These are phyloP conservation scores for Euphorbia tirucalli DNA, from an alignment of 345 rosid genomes.

Conservation along the genomic window DNA sequence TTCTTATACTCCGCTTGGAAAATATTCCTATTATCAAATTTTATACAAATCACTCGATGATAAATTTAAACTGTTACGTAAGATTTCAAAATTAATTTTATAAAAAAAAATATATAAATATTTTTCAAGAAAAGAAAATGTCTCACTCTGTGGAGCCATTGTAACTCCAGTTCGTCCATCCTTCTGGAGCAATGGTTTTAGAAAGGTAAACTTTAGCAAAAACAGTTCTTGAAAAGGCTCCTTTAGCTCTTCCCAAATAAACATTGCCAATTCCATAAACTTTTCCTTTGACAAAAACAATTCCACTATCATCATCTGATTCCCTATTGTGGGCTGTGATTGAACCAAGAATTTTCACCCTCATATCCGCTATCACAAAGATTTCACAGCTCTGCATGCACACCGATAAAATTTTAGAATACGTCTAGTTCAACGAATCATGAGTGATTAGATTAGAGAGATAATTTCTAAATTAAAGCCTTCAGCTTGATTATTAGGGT, in stretches of 20 bases:
- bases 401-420: too few species aligned
- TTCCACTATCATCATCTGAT: slow-evolving; percentile 51
- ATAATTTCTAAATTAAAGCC: too few species aligned
- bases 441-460: too few species aligned
- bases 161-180: slow-evolving; percentile 92
- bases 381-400: slow-evolving; percentile 63
- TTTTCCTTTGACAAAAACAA: slow-evolving; percentile 66
- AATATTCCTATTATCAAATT: slow-evolving; percentile 38
- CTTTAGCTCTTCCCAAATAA: slow-evolving; percentile 75
- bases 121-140: not conserved
- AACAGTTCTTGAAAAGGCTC: slow-evolving; percentile 61
- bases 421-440: too few species aligned
- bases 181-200: slow-evolving; percentile 56
- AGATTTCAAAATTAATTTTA: too few species aligned
- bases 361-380: slow-evolving; percentile 69
- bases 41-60: not conserved
- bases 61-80: not conserved
- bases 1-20: slow-evolving; percentile 69
- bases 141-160: slow-evolving; percentile 56
- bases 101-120: not conserved
- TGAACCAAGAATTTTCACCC: slow-evolving; percentile 67
- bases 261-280: slow-evolving; percentile 65
- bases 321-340: slow-evolving; percentile 80
- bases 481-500: too few species aligned
- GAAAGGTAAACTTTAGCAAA: slow-evolving; percentile 72